Evolutionary conservation across 306 rosid species (phyloP).

Genomic region (Psophocarpus tetragonolobus): DNA sequence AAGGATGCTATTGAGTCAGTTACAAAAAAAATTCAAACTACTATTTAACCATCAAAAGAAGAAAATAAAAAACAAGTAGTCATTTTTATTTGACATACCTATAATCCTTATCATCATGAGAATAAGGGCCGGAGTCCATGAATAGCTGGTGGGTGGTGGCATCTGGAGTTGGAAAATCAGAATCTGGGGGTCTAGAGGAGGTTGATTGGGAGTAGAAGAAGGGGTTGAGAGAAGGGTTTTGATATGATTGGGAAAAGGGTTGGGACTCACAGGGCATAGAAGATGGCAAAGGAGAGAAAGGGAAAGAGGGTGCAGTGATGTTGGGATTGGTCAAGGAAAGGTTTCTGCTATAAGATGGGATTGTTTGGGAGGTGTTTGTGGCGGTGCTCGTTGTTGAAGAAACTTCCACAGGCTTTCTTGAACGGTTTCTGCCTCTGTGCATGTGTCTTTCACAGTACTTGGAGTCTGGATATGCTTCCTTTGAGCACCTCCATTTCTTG

Average conservation of each 20-base stretch:
- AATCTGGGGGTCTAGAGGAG: conserved; percentile 56
- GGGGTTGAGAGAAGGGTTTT: conserved; percentile 54
- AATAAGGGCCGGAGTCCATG: conserved; percentile 63
- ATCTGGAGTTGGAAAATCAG: conserved; percentile 50
- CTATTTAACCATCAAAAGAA: neutral
- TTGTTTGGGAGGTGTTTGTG: conserved; percentile 44
- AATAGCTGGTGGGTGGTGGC: conserved; percentile 61
- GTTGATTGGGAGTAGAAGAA: conserved; percentile 53
- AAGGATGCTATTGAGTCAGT: neutral
- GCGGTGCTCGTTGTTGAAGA: conserved; percentile 38
- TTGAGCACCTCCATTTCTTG: conserved; percentile 99
- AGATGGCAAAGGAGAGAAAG: conserved; percentile 55
- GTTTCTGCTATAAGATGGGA: conserved; percentile 47
- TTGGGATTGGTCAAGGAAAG: conserved; percentile 42
- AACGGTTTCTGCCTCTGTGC: conserved; percentile 99
- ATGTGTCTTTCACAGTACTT: conserved; percentile 98
- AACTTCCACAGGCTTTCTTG: conserved; percentile 99
- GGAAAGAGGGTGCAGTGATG: conserved; percentile 47
- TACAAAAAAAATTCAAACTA: neutral
- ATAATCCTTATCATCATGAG: conserved; percentile 62
- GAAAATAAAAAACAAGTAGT: neutral
- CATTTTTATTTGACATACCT: conserved; percentile 47
- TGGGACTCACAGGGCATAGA: conserved; percentile 42
- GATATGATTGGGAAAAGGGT: conserved; percentile 49
- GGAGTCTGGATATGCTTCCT: conserved; percentile 97